phyloP scores from a whole-genome alignment of 441 rosid genomes.

The Bocquillonia castaneifolia region DNA sequence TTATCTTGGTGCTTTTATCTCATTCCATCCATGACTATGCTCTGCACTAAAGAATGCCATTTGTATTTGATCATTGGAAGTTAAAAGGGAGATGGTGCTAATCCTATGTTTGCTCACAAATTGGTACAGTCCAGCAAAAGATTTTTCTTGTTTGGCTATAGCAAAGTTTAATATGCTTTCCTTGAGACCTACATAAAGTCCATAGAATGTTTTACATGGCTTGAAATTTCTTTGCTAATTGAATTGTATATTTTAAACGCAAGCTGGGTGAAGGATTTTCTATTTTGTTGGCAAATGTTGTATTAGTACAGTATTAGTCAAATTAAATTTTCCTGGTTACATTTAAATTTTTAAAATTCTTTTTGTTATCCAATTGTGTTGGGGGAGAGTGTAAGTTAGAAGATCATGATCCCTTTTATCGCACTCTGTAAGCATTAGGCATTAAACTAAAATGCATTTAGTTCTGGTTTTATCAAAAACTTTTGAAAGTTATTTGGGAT shows the following conservation, averaged over 20 bases:
- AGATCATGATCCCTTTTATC: not conserved
- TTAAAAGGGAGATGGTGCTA: not conserved
- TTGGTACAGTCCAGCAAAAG: not conserved
- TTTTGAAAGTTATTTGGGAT: not conserved
- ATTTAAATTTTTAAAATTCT: too few relatives aligned
- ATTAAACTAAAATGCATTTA: not conserved
- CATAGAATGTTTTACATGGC: not conserved
- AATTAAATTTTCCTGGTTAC: not conserved
- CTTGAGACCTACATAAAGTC: not conserved
- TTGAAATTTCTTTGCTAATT: not conserved
- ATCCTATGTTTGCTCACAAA: not conserved
- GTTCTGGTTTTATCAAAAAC: not conserved
- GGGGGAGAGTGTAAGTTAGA: not conserved
- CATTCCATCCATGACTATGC: too few relatives aligned
- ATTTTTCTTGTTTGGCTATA: not conserved
- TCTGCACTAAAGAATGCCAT: not conserved
- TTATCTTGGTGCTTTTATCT: not conserved
- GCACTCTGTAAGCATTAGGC: not conserved
- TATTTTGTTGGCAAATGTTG: not conserved
- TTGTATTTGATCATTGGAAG: not conserved
- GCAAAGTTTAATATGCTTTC: not conserved
- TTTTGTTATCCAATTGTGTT: too few relatives aligned
- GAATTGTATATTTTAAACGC: not conserved
- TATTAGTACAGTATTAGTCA: not conserved
- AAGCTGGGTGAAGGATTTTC: not conserved